Evolutionary conservation across 2,329 filamentous ascomycete species (phyloP), one percentile per base, ranked within the genome.

Genomic region (Tolypocladium ophioglossoides): DNA sequence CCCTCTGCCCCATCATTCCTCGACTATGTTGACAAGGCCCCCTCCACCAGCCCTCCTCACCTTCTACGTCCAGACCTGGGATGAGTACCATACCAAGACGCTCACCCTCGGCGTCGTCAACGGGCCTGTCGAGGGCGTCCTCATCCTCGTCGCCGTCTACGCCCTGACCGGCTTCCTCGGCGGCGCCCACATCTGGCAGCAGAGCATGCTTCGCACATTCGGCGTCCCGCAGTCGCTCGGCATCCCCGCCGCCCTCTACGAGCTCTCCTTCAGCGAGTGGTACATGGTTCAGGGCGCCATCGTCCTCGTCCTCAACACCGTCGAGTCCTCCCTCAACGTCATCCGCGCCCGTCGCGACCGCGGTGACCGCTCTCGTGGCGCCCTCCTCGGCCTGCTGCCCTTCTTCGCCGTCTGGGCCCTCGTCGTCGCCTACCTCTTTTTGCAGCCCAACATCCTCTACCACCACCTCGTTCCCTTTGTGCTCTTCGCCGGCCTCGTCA

Each of bases 31-130:
- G 44, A 48, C 44, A 32, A 4, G 27, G 2, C n/a, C 14, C 12
- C 41, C 20, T n/a, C 7, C 40, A 3, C n/a, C 57, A 90, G 86
- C 88, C 8, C 83, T 92, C 56, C 77, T 95, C 63, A 96, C 94
- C n/a, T 99, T 99, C 72, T 97, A 97, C 70, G 87, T 97, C 44
- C 94, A 97, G 70, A 97, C 94, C 37, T 99, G 94, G 94, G 94
- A 99, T 67, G 94, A 97, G 70, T 99, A 97, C 73, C 92, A 97
- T 74, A 99, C 94, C 52, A 91, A 96, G 71, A 94, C 91, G 3
- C 81, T 99, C 50, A 96, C 91, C 1, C 82, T 99, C 7, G 94
- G 94, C 56, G 75, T 97, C 58, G 79, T 99, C 61, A 96, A 92
- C 59, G 94, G 94, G 0, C 94, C 94, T 4, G 94, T 99, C 39